Conservation (phyloP, 202 grass and related monocot species). For the Cymbopogon flexuosus region DNA sequence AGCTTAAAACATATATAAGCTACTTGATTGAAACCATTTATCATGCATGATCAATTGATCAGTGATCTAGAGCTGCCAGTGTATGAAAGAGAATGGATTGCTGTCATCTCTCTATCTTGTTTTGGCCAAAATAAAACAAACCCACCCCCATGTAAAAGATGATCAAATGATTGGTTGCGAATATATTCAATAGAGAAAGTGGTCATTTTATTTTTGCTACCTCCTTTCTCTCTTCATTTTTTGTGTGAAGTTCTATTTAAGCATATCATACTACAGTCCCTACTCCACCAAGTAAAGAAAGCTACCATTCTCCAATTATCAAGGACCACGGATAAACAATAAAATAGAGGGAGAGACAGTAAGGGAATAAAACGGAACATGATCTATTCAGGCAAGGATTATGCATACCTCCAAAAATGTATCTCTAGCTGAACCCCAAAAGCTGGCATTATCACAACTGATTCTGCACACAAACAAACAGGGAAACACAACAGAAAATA, state of each 20-base stretch:
- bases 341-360: not conserved
- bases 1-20: not conserved
- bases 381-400: slow-evolving; percentile 1
- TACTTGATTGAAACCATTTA: not conserved
- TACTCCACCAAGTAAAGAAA: not conserved
- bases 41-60: not conserved
- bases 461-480: slow-evolving; percentile 51
- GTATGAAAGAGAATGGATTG: not conserved
- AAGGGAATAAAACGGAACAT: not conserved
- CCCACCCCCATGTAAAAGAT: not conserved
- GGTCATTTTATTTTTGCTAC: not conserved
- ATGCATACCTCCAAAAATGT: slow-evolving; percentile 73
- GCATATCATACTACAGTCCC: not conserved
- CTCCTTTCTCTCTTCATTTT: not conserved
- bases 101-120: not conserved
- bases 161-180: not conserved
- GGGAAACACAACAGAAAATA: slow-evolving; percentile 3
- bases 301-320: not conserved
- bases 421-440: slow-evolving; percentile 89
- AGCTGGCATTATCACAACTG: slow-evolving; percentile 76
- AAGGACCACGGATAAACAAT: not conserved
- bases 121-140: not conserved
- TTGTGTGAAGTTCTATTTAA: not conserved
- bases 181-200: slow-evolving; percentile 12
- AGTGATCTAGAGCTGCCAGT: slow-evolving; percentile 3